Conservation (phyloP, 2,329 filamentous ascomycete species). For the Fusarium tanahbumbuense region DNA sequence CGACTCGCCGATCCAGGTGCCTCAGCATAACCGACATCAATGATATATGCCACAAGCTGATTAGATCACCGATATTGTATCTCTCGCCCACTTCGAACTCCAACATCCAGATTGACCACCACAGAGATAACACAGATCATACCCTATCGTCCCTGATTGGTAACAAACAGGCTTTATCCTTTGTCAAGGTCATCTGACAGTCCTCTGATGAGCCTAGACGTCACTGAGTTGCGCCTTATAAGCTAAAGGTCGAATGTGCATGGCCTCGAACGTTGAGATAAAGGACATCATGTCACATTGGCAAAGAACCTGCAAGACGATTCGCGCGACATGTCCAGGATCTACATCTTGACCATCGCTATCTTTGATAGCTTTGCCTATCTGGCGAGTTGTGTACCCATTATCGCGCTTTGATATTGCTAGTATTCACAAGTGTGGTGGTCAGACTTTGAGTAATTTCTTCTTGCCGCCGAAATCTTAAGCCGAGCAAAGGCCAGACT, state of each 20-base stretch:
- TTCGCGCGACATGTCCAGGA: slow-evolving; percentile 15
- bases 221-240: slow-evolving; percentile 9
- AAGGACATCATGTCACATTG: background rate
- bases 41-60: background rate
- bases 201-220: slow-evolving; percentile 12
- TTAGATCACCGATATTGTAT: background rate
- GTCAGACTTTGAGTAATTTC: slow-evolving; percentile 26
- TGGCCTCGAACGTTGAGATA: slow-evolving; percentile 2
- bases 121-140: slow-evolving; percentile 5
- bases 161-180: background rate
- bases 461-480: slow-evolving; percentile 2
- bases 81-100: background rate
- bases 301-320: slow-evolving; percentile 3
- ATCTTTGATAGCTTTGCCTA: slow-evolving; percentile 4
- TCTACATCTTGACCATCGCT: slow-evolving; percentile 1
- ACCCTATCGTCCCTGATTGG: background rate
- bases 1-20: background rate
- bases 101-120: background rate
- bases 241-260: slow-evolving; percentile 2
- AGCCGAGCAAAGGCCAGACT: slow-evolving; percentile 26
- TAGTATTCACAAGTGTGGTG: slow-evolving; percentile 6
- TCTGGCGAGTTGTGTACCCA: slow-evolving; percentile 8
- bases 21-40: background rate
- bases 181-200: slow-evolving; percentile 30
- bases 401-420: background rate